Base-by-base conservation (phyloP, 495 filamentous ascomycete genomes). In the Penicillium canescens region DNA sequence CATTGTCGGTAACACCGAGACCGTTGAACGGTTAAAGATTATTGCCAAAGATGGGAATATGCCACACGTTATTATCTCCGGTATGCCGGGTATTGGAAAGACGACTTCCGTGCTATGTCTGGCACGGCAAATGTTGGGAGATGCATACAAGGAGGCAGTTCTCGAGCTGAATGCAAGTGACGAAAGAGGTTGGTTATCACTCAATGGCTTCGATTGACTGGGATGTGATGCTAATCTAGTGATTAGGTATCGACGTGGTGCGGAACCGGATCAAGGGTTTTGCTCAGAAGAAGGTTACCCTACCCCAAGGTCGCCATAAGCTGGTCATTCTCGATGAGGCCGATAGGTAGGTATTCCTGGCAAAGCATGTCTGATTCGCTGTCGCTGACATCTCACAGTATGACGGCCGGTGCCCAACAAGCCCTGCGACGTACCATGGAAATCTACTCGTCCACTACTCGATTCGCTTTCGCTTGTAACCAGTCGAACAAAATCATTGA, bases 401-500 rank as follows among this genome's bases (percentile, higher is more conserved):
- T 99, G 94, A 99, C 94, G 0, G 85, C 87, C 31, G 94, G 94
- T 39, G 94, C 94, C 4, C 94, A 99, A 67, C 94, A 99, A 72
- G 94, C 94, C 2, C 81, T 99, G 21, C 86, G 94, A 18, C 82
- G 94, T 33, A 99, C 94, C 2, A 99, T 99, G 94, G 94, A 99
- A 75, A 99, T 99, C 58, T 98, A 99, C 77, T 92, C 89, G 12
- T 84, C 90, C 31, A 99, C 94, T 1, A 99, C 94, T 24, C 85
- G 94, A 54, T 99, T 99, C 70, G 95, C 94, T 0, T 98, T 99
- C 62, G 94, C 94, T 8, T 98, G 95, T 78, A 99, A 99, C 70
- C 91, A 96, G 71, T 92, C 87, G 51, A 99, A 98, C 76, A 99
- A 98, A 75, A 98, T 99, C 69, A 99, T 99, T 73, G 94, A 99